Evolutionary conservation across 2,329 filamentous ascomycete species (phyloP), one percentile per base, ranked within the genome.

Genomic region (Fusarium incarnatum): DNA sequence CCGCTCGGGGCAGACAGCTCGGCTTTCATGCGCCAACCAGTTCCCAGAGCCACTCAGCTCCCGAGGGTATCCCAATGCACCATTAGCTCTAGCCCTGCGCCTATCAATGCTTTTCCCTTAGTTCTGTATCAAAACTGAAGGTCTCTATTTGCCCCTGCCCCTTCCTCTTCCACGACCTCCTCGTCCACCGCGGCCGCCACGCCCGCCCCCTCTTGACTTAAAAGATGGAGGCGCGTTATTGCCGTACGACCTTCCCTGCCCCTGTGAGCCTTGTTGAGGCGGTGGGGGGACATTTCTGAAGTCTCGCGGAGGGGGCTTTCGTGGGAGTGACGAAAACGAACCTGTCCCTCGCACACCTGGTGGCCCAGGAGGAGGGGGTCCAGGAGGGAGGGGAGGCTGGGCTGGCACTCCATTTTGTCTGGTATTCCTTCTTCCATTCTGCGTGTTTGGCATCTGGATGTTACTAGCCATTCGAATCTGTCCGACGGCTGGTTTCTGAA

Each of bases 401-500:
- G 54, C 68, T 46, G 73, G 60, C 52, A 64, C 59, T 44, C 69
- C 68, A 30, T 59, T 68, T 9, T 68, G 66, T 44, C 68, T 59
- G 44, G 60, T 64, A 53, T 68, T 67, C 64, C 69, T 65, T 55
- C 64, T 55, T 44, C 56, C 64, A 20, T 58, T 61, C 28, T 64
- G 64, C n/a, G 47, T 60, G 53, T 72, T 67, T 20, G 79, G 79
- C 71, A 81, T 76, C 72, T 81, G 80, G 42, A 83, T 80, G 62
- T 81, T 82, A 71, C 77, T 81, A 7, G 81, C 76, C 76, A 83
- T 73, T 34, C 78, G 79, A 61, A 83, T 82, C 60, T 78, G 77
- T 11, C 80, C 80, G 12, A 77, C 50, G 25, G 64, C 74, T 54
- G 67, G 76, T 57, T 76, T 77, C 68, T 78, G 76, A 15, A 80